phyloP scores from a whole-genome alignment of 176 grass and related monocot genomes.

The Oryza rufipogon region DNA sequence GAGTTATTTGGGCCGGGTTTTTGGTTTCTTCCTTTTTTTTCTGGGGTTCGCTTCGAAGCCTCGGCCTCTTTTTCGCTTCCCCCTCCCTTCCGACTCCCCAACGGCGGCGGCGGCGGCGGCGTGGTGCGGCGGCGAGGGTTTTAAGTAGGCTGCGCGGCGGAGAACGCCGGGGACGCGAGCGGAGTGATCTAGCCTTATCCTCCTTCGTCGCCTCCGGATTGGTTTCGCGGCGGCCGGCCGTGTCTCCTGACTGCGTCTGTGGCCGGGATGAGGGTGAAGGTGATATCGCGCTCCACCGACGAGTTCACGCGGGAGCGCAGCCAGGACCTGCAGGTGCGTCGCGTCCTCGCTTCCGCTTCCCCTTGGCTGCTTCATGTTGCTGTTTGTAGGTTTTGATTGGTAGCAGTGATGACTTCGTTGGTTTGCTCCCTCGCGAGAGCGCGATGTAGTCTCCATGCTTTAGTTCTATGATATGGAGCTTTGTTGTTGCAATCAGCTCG shows the following conservation, averaged over 20 bases:
- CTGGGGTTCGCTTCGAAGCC: not conserved
- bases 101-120: not conserved
- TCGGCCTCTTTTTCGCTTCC: not conserved
- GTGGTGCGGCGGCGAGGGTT: constrained; percentile 24
- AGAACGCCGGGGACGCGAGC: constrained; percentile 11
- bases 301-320: constrained; percentile 91
- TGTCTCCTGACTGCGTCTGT: not conserved
- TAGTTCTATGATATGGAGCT: not conserved
- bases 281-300: constrained; percentile 83
- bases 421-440: not conserved
- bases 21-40: not conserved
- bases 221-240: not conserved
- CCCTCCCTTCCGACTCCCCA: not conserved
- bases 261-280: constrained; percentile 78
- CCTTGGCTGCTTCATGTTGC: not conserved
- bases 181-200: not conserved
- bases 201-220: not conserved
- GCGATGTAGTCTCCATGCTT: not conserved
- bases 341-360: not conserved
- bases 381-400: not conserved
- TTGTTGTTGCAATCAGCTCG: not conserved
- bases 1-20: not conserved
- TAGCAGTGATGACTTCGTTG: not conserved
- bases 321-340: constrained; percentile 82
- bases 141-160: not conserved